Base-by-base conservation (phyloP, 768 basidiomycete genomes). In the Lentinus tigrinus region DNA sequence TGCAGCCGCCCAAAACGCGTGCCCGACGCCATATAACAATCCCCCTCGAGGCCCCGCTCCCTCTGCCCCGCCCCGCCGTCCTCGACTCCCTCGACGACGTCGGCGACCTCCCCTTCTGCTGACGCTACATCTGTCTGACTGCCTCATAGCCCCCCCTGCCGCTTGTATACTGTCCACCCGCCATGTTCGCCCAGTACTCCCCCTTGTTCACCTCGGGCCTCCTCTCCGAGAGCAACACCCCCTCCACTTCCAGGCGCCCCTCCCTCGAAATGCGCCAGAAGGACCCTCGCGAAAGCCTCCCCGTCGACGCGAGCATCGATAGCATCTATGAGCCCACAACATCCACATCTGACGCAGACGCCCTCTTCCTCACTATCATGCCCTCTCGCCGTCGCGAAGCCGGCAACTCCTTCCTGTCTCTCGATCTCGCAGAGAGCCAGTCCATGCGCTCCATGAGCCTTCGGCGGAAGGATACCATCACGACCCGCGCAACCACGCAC, bases 161-260 rank as follows among this genome's bases (percentile, higher is more conserved):
- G n/a, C n/a, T n/a, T n/a, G n/a, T n/a, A n/a, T n/a, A n/a, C 31
- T 31, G 7, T 31, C 10, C 17, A 24, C 38, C 39, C 44, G 21
- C 47, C 28, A 68, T 70, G 75, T 71, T 81, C 77, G 21, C 79
- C 74, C 57, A 69, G 65, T 87, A 87, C 63, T 85, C 84, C 0
- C 78, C 83, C 42, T 81, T 87, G 72, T 88, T 88, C 80, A 87
- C 81, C 4, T 81, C 79, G 4, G 85, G 85, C 42, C 75, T 85
- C 38, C 73, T 84, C 37, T 77, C 78, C 14, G 75, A 76, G 36
- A 64, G 57, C 60, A 57, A 60, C 61, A 47, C 61, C 11, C 53
- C 64, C 38, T 61, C 66, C 17, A 51, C 69, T 6, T 65, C 73
- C 14, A 55, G 62, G 51, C 47, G 52, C 52, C 52, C 55, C 40